These are phyloP conservation scores for Salix dunnii DNA, from an alignment of 345 rosid genomes.

Conservation along the genomic window DNA sequence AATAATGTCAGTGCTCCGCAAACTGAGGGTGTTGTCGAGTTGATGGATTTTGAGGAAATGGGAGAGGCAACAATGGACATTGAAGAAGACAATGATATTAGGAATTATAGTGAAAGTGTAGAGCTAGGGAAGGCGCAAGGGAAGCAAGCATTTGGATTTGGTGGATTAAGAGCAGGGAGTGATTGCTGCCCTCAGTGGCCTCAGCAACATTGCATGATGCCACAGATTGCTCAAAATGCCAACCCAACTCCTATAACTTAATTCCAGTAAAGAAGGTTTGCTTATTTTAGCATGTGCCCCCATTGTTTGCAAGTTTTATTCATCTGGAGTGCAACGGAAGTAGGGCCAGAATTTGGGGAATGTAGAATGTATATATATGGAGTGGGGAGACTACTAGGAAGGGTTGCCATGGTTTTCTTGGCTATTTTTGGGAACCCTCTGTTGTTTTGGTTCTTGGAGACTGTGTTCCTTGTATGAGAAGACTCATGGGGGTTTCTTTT, in stretches of 20 bases:
- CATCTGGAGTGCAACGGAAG: background rate
- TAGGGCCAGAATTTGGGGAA: background rate
- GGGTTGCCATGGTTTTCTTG: background rate
- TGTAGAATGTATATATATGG: background rate
- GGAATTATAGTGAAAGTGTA: background rate
- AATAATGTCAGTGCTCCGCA: constrained; percentile 1
- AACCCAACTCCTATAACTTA: constrained; percentile 51
- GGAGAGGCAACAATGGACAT: constrained; percentile 55
- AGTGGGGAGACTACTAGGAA: background rate
- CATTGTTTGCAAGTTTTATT: background rate
- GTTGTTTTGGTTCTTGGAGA: background rate
- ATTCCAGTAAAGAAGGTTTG: constrained; percentile 26
- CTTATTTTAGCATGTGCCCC: background rate
- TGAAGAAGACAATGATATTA: constrained; percentile 28
- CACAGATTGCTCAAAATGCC: constrained; percentile 36
- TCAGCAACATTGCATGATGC: constrained; percentile 57
- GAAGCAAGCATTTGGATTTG: constrained; percentile 3
- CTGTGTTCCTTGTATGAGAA: background rate
- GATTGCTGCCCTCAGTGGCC: constrained; percentile 41
- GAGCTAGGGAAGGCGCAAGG: constrained; percentile 1
- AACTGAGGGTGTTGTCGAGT: constrained; percentile 21
- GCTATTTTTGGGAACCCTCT: background rate
- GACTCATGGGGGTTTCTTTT: background rate
- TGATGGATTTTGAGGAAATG: constrained; percentile 48
- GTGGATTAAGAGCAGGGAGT: constrained; percentile 11